Evolutionary conservation across 768 basidiomycete genomes (phyloP), one percentile per base, ranked within the genome.

Genomic region (Tulasnella sp.): DNA sequence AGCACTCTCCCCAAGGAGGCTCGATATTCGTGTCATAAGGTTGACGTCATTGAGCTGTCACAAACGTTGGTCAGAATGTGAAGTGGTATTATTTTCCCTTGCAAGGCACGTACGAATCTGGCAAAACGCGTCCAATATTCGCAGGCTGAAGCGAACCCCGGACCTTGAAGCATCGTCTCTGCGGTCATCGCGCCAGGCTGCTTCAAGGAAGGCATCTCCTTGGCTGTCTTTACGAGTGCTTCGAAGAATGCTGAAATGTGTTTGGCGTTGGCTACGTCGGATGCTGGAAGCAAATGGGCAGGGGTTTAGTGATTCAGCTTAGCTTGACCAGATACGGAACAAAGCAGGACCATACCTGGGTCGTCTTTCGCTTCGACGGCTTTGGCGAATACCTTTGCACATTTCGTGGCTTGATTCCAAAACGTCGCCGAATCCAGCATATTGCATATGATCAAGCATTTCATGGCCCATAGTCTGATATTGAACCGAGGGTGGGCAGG

Each of bases 41-140:
- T 78, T 71, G 13, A 71, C 42, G 40, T 82, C 77, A 75, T 83
- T 75, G 15, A 74, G 16, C 79, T 55, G 42, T 4, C 0, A 15
- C 23, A 42, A 1, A 1, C 35, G 51, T 89, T 89, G 0, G 89
- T 88, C 35, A 86, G 84, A 0, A 86, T 85, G 51, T 89, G 85
- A 10, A 83, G 81, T 6, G 85, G 82, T 40, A 84, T 79, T 3
- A 90, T 83, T 82, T 82, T 2, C 83, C n/a, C 84, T 11, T 88
- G 87, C 5, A 91, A 82, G 32, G 6, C 23, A 83, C 86, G 77
- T 71, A 91, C 93, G 85, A 86, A 86, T 81, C 88, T 89, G 0
- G 93, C 92, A 80, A 93, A 88, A 26, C 84, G 85, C 80, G 89
- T 87, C 90, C 93, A 93, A 75, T 88, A 89, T 80, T 94, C 92